Percentiles rank a stretch among this genome's conserved stretches.
These are phyloP conservation scores for Paradendryphiella salina DNA, from an alignment of 2,329 filamentous ascomycete genomes.

Conservation along the genomic window DNA sequence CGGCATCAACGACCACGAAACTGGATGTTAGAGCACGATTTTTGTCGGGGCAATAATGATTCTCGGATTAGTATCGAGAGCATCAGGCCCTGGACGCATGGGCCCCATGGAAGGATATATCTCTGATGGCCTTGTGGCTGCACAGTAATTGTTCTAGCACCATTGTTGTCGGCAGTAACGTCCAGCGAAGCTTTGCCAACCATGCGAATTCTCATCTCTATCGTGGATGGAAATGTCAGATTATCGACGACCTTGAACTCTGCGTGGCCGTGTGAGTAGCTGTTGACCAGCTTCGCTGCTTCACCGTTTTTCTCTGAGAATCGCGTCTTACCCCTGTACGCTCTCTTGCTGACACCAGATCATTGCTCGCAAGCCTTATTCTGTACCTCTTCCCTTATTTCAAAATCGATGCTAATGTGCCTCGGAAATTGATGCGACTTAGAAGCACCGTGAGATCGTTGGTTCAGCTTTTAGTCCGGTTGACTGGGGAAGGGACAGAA, in stretches of 20 bases:
- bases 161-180: not conserved
- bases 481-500: not conserved
- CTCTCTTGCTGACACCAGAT: conserved; percentile 1
- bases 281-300: conserved; percentile 2
- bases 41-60: not conserved
- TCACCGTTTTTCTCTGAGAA: not conserved
- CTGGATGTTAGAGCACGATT: not conserved
- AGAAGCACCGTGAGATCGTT: not conserved
- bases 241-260: not conserved
- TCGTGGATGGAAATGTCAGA: not conserved
- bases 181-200: not conserved
- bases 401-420: not conserved
- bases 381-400: not conserved
- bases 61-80: not conserved
- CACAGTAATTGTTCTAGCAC: not conserved
- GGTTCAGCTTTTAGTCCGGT: not conserved
- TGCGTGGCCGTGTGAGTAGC: not conserved
- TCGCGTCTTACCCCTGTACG: not conserved
- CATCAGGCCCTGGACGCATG: not conserved
- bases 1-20: not conserved
- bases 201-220: not conserved
- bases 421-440: not conserved
- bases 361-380: not conserved
- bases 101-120: conserved; percentile 5
- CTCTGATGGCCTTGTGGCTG: conserved; percentile 1